Evolutionary conservation across 2,329 filamentous ascomycete species (phyloP).

Genomic region (Helminthosporium solani): DNA sequence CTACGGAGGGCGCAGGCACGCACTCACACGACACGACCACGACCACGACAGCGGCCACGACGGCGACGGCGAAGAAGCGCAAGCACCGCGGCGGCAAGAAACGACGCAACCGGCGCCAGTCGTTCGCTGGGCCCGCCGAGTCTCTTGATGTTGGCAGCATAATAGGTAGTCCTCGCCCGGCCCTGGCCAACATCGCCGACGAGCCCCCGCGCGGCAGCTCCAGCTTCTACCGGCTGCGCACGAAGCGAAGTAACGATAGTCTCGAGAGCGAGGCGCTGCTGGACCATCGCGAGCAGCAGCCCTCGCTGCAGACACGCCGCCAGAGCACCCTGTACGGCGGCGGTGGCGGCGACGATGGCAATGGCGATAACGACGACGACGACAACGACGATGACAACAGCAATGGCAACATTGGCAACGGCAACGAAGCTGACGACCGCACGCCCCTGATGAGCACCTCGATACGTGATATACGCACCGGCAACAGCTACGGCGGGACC

Average conservation of each 20-base stretch:
- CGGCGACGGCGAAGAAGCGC: slow-evolving; percentile 60
- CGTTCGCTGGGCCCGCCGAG: slow-evolving; percentile 62
- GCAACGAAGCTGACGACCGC: slow-evolving; percentile 51
- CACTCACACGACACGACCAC: neutral
- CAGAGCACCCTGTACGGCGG: slow-evolving; percentile 48
- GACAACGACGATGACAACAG: neutral
- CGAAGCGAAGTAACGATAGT: slow-evolving; percentile 76
- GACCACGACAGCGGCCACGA: neutral
- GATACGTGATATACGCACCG: slow-evolving; percentile 38
- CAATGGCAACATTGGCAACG: slow-evolving; percentile 32
- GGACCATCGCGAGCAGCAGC: slow-evolving; percentile 69
- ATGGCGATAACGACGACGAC: too few species aligned
- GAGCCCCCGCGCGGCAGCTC: slow-evolving; percentile 41
- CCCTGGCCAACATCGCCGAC: slow-evolving; percentile 41
- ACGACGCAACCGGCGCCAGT: slow-evolving; percentile 73
- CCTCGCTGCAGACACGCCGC: slow-evolving; percentile 43
- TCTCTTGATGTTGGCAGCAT: slow-evolving; percentile 59
- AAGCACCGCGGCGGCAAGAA: slow-evolving; percentile 75
- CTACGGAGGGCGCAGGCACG: too few species aligned
- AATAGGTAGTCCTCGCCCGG: slow-evolving; percentile 54
- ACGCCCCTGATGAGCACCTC: slow-evolving; percentile 55
- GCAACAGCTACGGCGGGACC: slow-evolving; percentile 36
- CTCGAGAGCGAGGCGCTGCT: slow-evolving; percentile 85
- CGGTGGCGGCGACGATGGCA: slow-evolving; percentile 25
- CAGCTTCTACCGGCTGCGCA: slow-evolving; percentile 56